Evolutionary conservation across 208 protist species (phyloP), one percentile per base, ranked within the genome.

Genomic region (Trichomonas vaginalis): DNA sequence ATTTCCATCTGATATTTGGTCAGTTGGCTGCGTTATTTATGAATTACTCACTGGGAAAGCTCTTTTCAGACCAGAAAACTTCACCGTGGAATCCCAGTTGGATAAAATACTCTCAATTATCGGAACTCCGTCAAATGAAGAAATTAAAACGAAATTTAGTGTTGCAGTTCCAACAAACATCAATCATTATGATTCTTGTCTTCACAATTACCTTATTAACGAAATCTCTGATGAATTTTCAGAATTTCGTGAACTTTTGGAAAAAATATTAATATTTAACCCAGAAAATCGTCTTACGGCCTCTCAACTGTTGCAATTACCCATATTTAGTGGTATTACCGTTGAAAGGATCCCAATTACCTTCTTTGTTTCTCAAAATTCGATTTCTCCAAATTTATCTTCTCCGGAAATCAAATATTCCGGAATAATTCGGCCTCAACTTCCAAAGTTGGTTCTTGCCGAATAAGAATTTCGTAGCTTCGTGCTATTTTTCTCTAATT

Each of bases 1-100:
- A 51, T 98, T 98, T 62, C 96, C 98, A 17, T 98, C 99, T 0
- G 99, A 99, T 96, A 97, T 99, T 37, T 99, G 99, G 98, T 98
- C 98, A n/a, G 97, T 99, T 70, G 99, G 98, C 35, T 99, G 98
- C 97, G 99, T 99, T 96, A 98, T 99, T 96, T 98, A 97, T 4
- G 98, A 99, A 96, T 97, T 99, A 79, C 96, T 98, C 40, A 88
- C 40, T 42, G 97, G 98, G 4, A 97, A 98, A 95, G 98, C 98
- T 45, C 97, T 99, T 48, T 99, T 99, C 95, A 97, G 98, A 39
- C 86, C 86, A 2, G 35, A 40, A 40, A 32, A 40, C 79, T 35
- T 42, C 40, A 37, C 35, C 35, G 21, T 27, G 21, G 17, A 12
- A n/a, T 83, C 35, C 35, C 79, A 40, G 79, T 35, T 83, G 35